Evolutionary conservation across 164 flowering plant species (phyloP).

Genomic region (Macadamia integrifolia): DNA sequence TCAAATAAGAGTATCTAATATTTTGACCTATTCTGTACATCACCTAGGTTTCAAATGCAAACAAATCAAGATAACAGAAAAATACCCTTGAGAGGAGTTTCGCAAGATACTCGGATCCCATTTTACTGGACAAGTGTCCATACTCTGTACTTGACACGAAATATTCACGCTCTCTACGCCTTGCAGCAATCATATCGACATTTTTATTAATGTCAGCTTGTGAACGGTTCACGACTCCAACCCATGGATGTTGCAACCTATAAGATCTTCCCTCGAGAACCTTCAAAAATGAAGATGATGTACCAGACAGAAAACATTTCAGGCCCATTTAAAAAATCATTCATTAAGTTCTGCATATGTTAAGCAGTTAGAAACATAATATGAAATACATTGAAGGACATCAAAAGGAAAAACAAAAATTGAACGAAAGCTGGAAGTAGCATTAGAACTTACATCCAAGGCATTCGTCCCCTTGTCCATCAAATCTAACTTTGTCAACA

Average conservation of each 20-base stretch:
- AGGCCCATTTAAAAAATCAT: background rate
- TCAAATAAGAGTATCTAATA: no score
- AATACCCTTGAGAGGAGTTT: conserved; percentile 68
- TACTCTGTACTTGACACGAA: conserved; percentile 76
- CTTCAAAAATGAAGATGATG: conserved; percentile 20
- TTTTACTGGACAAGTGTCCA: conserved; percentile 60
- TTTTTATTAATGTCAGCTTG: conserved; percentile 82
- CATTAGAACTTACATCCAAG: conserved; percentile 47
- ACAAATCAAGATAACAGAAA: background rate
- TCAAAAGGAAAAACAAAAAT: no score
- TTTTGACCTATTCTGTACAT: no score
- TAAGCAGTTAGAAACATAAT: background rate
- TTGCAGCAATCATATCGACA: conserved; percentile 74
- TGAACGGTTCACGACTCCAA: conserved; percentile 82
- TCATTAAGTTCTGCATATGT: background rate
- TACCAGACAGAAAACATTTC: background rate
- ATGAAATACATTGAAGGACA: no score
- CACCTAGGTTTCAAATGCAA: background rate
- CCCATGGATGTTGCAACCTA: conserved; percentile 84
- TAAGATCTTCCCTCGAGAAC: conserved; percentile 82
- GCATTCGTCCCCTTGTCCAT: conserved; percentile 96
- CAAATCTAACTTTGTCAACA: conserved; percentile 78
- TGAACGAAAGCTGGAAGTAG: no score
- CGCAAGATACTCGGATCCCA: conserved; percentile 88
- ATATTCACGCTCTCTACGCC: conserved; percentile 66